Evolutionary conservation across 345 rosid species (phyloP).

Genomic region (Xanthoceras sorbifolium): DNA sequence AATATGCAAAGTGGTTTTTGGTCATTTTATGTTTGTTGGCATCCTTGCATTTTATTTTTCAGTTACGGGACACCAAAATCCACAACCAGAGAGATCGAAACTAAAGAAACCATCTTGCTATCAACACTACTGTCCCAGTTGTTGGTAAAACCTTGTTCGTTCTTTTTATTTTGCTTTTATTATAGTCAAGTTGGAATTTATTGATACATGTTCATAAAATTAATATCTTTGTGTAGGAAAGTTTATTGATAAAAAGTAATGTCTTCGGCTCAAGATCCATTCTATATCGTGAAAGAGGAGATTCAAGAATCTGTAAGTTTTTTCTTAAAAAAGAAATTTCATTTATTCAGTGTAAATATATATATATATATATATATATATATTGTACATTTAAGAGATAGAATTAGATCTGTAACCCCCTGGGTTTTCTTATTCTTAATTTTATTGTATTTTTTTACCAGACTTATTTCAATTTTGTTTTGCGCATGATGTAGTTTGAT

Average conservation of each 20-base stretch:
- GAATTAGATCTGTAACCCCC: background rate
- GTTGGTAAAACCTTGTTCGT: background rate
- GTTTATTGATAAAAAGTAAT: constrained; percentile 28
- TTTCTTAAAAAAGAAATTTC: background rate
- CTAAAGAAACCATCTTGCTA: background rate
- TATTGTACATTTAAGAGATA: background rate
- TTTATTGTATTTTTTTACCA: background rate
- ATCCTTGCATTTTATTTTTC: background rate
- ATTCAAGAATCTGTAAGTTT: constrained; percentile 92
- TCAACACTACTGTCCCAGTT: background rate
- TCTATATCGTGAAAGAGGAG: constrained; percentile 96
- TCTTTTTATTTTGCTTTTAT: background rate
- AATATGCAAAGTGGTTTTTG: too few relatives aligned
- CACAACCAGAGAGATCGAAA: background rate
- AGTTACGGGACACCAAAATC: background rate
- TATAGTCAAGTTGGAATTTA: too few relatives aligned
- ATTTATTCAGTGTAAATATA: background rate
- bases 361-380: too few relatives aligned
- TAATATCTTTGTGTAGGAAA: constrained; percentile 3
- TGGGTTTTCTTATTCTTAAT: background rate
- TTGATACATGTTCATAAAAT: background rate
- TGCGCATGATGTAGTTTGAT: background rate
- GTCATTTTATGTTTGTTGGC: background rate
- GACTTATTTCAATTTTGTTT: background rate
- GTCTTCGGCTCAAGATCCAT: constrained; percentile 99